A percentile compares a stretch with the other conserved stretches of the same genome.
These are phyloP conservation scores for Mycocalia duriaeana DNA, from an alignment of 1,284 basidiomycete genomes.

Conservation along the genomic window DNA sequence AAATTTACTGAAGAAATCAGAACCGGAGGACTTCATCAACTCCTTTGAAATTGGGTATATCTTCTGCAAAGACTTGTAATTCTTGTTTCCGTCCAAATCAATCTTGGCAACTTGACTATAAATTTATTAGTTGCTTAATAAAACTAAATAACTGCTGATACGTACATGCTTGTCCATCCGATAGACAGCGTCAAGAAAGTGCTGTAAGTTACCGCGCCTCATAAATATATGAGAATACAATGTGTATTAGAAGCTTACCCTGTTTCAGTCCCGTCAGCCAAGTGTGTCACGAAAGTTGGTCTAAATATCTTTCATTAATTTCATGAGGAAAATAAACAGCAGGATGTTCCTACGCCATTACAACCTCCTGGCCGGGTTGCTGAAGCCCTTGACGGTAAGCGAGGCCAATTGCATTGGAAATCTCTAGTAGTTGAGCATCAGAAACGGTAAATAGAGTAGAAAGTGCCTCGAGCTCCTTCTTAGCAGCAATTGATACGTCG, in stretches of 20 bases:
- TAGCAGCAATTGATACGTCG: too few species aligned
- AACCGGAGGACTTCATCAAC: conserved; percentile 83
- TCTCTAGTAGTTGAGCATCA: too few species aligned
- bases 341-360: too few species aligned
- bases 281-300: conserved; percentile 86
- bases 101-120: conserved; percentile 90
- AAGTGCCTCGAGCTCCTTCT: too few species aligned
- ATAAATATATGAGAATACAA: conserved; percentile 4
- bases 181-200: conserved; percentile 93
- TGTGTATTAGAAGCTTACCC: conserved; percentile 74
- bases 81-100: conserved; percentile 81
- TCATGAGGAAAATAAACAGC: too few species aligned
- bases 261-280: conserved; percentile 86
- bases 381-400: too few species aligned
- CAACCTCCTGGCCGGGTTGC: too few species aligned
- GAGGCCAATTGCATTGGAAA: too few species aligned
- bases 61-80: conserved; percentile 85
- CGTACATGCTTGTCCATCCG: conserved; percentile 91
- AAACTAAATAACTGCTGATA: conserved; percentile 11
- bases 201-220: conserved; percentile 34
- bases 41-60: conserved; percentile 93
- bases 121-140: conserved; percentile 7
- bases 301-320: too few species aligned
- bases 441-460: too few species aligned
- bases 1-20: conserved; percentile 38